phyloP scores from a whole-genome alignment of 371 early-diverging fungal genomes.

The Rhizomucor pusillus region DNA sequence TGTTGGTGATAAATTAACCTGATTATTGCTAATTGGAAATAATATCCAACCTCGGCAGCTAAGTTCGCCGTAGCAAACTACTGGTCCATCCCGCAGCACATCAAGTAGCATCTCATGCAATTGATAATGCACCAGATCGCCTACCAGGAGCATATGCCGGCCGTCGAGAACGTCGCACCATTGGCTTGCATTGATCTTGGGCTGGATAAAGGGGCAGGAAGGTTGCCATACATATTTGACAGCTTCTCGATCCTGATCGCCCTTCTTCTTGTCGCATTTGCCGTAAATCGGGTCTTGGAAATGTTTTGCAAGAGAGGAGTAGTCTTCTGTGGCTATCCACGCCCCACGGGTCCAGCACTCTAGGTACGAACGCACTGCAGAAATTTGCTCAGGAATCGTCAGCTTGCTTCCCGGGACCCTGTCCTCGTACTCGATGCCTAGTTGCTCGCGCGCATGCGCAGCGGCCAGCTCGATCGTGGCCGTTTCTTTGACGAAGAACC shows the following conservation, averaged over 20 bases:
- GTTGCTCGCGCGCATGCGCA: too few relatives aligned
- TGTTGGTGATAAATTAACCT: neutral
- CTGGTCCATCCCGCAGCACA: conserved; percentile 44
- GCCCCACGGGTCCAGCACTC: conserved; percentile 19
- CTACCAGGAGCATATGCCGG: conserved; percentile 46
- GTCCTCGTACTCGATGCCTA: neutral
- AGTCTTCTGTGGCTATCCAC: conserved; percentile 3
- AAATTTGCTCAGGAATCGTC: conserved; percentile 6
- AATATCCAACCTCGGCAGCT: conserved; percentile 57
- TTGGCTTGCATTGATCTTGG: conserved; percentile 13
- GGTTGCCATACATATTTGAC: conserved; percentile 13
- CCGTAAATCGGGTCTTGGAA: conserved; percentile 44
- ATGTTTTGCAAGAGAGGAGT: conserved; percentile 14
- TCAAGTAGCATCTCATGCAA: conserved; percentile 54
- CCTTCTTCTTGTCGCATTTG: conserved; percentile 27
- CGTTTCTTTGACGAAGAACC: neutral
- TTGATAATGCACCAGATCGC: conserved; percentile 58
- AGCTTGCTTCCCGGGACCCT: conserved; percentile 15
- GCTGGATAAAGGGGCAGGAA: conserved; percentile 3
- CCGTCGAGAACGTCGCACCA: conserved; percentile 40
- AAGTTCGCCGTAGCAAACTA: conserved; percentile 55
- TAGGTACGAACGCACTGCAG: conserved; percentile 10
- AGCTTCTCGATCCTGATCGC: conserved; percentile 1
- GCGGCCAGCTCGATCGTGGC: neutral
- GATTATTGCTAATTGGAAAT: neutral